These are phyloP conservation scores for Zancudomyces culisetae DNA, from an alignment of 371 early-diverging fungal genomes.

Conservation along the genomic window DNA sequence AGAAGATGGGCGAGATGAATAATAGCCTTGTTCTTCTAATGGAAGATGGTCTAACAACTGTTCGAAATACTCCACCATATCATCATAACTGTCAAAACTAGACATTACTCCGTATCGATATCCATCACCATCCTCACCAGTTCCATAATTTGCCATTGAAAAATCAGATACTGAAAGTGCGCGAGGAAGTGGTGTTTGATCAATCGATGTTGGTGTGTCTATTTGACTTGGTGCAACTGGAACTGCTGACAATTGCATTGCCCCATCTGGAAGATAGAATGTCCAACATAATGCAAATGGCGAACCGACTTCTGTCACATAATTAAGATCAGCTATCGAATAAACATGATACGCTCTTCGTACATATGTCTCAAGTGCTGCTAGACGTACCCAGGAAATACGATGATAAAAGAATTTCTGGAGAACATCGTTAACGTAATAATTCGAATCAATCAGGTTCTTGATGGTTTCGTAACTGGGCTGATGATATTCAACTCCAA, in stretches of 20 bases:
- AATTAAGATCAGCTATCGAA: conserved; percentile 63
- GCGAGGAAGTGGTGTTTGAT: conserved; percentile 40
- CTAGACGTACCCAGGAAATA: conserved; percentile 55
- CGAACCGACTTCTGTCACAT: conserved; percentile 36
- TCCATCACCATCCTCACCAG: conserved; percentile 19
- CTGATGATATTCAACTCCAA: conserved; percentile 46
- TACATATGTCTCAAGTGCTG: conserved; percentile 88
- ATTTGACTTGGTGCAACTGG: not conserved
- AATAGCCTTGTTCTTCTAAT: conserved; percentile 3
- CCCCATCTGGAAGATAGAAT: conserved; percentile 40
- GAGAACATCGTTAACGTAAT: conserved; percentile 87
- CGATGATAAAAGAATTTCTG: conserved; percentile 82
- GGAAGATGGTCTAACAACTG: conserved; percentile 19
- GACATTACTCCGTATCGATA: conserved; percentile 37
- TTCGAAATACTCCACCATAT: conserved; percentile 23
- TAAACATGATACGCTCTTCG: conserved; percentile 92
- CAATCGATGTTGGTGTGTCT: conserved; percentile 11
- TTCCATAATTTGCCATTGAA: conserved; percentile 20
- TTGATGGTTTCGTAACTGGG: conserved; percentile 66
- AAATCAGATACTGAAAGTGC: conserved; percentile 27
- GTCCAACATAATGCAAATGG: conserved; percentile 65
- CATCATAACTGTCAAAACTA: conserved; percentile 27
- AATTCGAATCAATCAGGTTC: conserved; percentile 78
- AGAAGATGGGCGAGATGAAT: conserved; percentile 14
- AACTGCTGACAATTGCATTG: not conserved